These are phyloP conservation scores for Tricholoma saponaceum DNA, from an alignment of 768 basidiomycete species.

Conservation along the genomic window DNA sequence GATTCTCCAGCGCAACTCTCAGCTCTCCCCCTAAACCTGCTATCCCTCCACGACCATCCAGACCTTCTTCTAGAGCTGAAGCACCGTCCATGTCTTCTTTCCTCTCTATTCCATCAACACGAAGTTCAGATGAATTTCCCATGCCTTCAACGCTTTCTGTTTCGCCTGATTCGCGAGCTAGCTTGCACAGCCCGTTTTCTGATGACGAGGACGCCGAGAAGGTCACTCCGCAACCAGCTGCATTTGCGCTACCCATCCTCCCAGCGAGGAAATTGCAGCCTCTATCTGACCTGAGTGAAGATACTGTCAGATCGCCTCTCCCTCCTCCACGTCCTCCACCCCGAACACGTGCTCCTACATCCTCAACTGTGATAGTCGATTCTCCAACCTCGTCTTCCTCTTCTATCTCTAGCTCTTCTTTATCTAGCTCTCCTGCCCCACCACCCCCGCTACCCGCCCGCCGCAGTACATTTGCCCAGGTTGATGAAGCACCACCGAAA, in stretches of 20 bases:
- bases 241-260: constrained; percentile 13
- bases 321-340: constrained; percentile 32
- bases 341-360: constrained; percentile 21
- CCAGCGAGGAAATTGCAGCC: constrained; percentile 10
- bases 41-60: constrained; percentile 21
- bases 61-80: constrained; percentile 6
- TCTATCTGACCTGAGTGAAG: background rate
- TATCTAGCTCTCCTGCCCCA: constrained; percentile 5
- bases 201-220: constrained; percentile 13
- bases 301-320: constrained; percentile 6
- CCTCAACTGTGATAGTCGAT: constrained; percentile 7
- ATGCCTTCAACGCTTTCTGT: constrained; percentile 1
- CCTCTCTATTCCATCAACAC: too few species aligned
- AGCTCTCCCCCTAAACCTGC: constrained; percentile 21
- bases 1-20: background rate
- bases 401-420: constrained; percentile 13
- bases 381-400: constrained; percentile 15
- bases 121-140: constrained; percentile 8
- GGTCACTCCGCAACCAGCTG: constrained; percentile 3
- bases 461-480: constrained; percentile 22
- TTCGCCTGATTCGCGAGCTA: constrained; percentile 13
- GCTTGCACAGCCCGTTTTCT: constrained; percentile 19
- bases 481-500: constrained; percentile 17
- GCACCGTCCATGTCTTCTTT: background rate
- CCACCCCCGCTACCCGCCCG: constrained; percentile 43